Evolutionary conservation across 164 flowering plant species (phyloP).

Genomic region (Magnolia sinica): DNA sequence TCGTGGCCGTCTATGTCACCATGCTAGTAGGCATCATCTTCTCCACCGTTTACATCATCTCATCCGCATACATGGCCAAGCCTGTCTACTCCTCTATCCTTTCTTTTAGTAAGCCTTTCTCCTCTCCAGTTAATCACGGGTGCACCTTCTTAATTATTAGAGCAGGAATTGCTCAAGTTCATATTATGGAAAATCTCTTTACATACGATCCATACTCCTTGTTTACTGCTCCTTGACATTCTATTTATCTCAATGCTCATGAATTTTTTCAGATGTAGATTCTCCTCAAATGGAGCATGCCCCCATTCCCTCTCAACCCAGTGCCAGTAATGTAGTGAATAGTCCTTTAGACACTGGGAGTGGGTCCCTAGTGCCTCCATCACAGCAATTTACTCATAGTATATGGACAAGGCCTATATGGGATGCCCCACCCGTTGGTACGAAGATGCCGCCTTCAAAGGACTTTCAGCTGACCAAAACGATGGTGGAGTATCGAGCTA

Average conservation of each 20-base stretch:
- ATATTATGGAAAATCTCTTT: neutral
- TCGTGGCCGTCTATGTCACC: constrained; percentile 68
- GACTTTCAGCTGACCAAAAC: constrained; percentile 61
- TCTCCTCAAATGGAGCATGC: constrained; percentile 21
- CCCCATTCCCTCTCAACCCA: constrained; percentile 25
- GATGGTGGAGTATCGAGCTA: constrained; percentile 61
- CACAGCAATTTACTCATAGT: constrained; percentile 8
- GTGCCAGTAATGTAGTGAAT: neutral
- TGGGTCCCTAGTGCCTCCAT: constrained; percentile 9
- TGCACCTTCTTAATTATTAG: neutral
- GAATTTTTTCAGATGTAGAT: constrained; percentile 23
- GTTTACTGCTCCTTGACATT: no score
- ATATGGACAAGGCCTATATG: constrained; percentile 49
- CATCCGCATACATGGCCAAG: constrained; percentile 51
- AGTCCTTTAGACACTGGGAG: neutral
- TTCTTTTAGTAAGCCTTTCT: neutral
- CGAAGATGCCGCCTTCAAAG: constrained; percentile 68
- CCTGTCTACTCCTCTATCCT: constrained; percentile 18
- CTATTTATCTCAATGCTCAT: neutral
- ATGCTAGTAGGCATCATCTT: constrained; percentile 68
- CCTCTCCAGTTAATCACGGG: neutral
- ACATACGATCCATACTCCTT: neutral
- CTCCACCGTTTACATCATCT: constrained; percentile 69
- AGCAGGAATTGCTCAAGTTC: neutral
- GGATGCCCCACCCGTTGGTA: constrained; percentile 58